Evolutionary conservation across 2,329 filamentous ascomycete genomes (phyloP).

Genomic region (Calonectria hawksworthii): DNA sequence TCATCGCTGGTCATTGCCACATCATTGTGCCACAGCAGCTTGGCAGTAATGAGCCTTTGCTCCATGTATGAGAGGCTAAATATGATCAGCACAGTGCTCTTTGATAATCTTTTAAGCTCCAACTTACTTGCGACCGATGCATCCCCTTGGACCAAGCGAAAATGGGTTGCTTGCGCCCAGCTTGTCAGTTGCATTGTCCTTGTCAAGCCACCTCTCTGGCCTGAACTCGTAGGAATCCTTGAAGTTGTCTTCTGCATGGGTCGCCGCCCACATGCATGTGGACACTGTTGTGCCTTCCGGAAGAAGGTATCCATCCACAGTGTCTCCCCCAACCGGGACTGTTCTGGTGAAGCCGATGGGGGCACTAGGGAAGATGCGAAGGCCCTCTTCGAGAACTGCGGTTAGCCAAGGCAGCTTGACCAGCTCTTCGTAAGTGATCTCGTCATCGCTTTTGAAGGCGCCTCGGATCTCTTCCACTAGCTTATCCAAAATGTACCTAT

Average conservation of each 20-base stretch:
- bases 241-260: slow-evolving; percentile 59
- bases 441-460: slow-evolving; percentile 43
- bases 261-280: slow-evolving; percentile 53
- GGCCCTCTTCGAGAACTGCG: slow-evolving; percentile 57
- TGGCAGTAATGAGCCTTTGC: slow-evolving; percentile 63
- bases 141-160: slow-evolving; percentile 62
- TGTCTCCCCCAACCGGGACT: slow-evolving; percentile 46
- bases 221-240: slow-evolving; percentile 58
- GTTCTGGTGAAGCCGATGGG: slow-evolving; percentile 48
- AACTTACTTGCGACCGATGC: slow-evolving; percentile 54
- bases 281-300: slow-evolving; percentile 20
- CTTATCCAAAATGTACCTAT: slow-evolving; percentile 42
- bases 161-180: slow-evolving; percentile 62
- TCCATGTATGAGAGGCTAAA: slow-evolving; percentile 64
- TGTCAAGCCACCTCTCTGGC: slow-evolving; percentile 63
- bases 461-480: slow-evolving; percentile 54
- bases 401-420: slow-evolving; percentile 54
- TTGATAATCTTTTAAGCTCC: background rate
- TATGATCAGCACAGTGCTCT: slow-evolving; percentile 26
- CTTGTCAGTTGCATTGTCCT: slow-evolving; percentile 56
- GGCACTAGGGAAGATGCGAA: slow-evolving; percentile 55
- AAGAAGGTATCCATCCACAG: slow-evolving; percentile 17
- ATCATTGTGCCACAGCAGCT: slow-evolving; percentile 65
- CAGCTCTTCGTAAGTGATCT: slow-evolving; percentile 52
- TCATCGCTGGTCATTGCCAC: slow-evolving; percentile 42